Base-by-base conservation (phyloP, 2,329 filamentous ascomycete genomes). In the Xylariaceae sp. region DNA sequence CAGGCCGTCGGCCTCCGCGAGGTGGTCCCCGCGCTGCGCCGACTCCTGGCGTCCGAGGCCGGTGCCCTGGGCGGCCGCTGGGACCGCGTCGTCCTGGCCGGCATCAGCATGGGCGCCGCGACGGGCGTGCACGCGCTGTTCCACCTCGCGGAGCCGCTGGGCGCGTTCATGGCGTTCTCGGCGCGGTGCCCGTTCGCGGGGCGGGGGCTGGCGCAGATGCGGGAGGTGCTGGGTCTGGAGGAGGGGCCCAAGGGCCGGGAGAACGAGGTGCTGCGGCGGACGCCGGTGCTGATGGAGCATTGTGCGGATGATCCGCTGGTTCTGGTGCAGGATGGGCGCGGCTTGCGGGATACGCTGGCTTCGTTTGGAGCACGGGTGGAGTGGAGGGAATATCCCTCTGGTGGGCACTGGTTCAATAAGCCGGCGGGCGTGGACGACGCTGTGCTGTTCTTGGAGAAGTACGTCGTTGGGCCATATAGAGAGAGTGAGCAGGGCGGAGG, bases 61-160 rank as follows among this genome's bases (percentile, higher is more conserved):
- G 51, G 42, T 2, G 4, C 38, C 9, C 43, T 74, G 7, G 57
- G 57, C 0, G 67, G 65, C 1, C 53, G 37, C 9, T 48, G 56
- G 54, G 64, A 71, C 13, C 55, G 54, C 9, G 47, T 75, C 19
- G 56, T 74, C 4, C 48, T 74, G 1, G 66, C 66, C 9, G 71
- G 72, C 0, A 72, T 74, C 41, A 72, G 69, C 45, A 66, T 69
- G 60, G 71, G 71, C 15, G 66, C 57, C 2, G 70, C 71, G 3
- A 69, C 68, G 4, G 51, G 33, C 18, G 47, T 39, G 11, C 53
- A 57, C 33, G 19, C 45, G 19, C 44, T 56, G 19, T 47, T 57
- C 30, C 54, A 55, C 34, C 36, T 59, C 33, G n/a, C 38, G 11
- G 40, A 35, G 17, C 50, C 48, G 4, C 46, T 58, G 3, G 55